A percentile compares a stretch with the other conserved stretches of the same genome.
Conservation (phyloP, 768 basidiomycete species). For the Lactifluus echinatus region DNA sequence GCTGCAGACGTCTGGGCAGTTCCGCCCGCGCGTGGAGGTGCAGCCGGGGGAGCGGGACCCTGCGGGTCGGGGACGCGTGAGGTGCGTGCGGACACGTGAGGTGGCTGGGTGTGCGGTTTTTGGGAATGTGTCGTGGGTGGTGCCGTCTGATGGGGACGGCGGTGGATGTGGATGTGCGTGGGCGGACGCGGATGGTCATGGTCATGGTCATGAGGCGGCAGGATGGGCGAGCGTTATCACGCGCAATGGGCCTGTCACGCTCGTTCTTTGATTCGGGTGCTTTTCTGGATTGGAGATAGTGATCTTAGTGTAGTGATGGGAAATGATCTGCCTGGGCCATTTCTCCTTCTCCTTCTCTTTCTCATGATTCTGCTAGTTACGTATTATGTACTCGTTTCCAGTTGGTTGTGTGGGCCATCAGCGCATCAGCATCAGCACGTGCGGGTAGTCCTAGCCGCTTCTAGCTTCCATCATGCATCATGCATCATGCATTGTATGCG, state of each 20-base stretch:
- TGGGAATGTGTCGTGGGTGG: constrained; percentile 1
- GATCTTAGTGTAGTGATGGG: no score
- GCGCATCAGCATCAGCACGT: no score
- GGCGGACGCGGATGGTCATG: neutral
- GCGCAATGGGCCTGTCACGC: neutral
- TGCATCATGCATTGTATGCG: no score
- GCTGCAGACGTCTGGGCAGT: neutral
- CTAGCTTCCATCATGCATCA: no score
- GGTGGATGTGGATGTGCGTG: no score
- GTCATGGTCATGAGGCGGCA: neutral
- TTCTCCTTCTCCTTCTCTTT: neutral
- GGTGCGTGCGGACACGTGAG: neutral
- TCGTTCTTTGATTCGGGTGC: constrained; percentile 5
- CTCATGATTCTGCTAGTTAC: no score
- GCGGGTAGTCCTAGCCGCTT: no score
- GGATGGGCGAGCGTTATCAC: neutral
- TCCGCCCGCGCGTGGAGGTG: neutral
- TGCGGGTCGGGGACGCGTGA: neutral
- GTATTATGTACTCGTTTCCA: no score
- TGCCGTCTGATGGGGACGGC: neutral
- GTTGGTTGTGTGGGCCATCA: no score
- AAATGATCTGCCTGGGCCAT: no score
- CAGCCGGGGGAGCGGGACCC: neutral
- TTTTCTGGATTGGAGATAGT: no score
- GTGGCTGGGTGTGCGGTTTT: neutral